Evolutionary conservation across 2,329 filamentous ascomycete genomes (phyloP).

Genomic region (Diplodia corticola): DNA sequence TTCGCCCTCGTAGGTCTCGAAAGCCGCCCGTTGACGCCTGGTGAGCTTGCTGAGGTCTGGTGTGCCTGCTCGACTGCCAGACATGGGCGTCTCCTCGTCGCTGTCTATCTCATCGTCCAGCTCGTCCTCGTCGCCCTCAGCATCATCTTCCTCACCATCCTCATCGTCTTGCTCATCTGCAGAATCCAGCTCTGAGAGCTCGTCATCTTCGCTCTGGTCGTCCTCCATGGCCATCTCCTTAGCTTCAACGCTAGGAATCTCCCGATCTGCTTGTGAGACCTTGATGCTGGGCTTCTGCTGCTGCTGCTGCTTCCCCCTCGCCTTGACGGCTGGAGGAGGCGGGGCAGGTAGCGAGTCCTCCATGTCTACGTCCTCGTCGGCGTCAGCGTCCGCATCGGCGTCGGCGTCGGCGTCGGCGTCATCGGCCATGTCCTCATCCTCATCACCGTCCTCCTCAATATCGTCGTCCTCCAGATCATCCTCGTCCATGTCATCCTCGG

Average conservation of each 20-base stretch:
- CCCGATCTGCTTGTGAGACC: conserved; percentile 31
- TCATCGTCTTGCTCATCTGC: conserved; percentile 43
- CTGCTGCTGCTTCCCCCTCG: conserved; percentile 29
- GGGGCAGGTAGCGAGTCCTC: conserved; percentile 32
- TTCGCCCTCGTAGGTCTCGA: conserved; percentile 53
- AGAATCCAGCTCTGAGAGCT: conserved; percentile 42
- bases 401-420: conserved; percentile 29
- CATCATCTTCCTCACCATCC: conserved; percentile 45
- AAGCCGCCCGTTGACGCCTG: conserved; percentile 63
- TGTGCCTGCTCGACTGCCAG: conserved; percentile 57
- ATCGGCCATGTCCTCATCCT: conserved; percentile 39
- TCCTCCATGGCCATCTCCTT: conserved; percentile 52
- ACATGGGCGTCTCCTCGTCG: conserved; percentile 54
- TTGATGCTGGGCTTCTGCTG: conserved; percentile 42
- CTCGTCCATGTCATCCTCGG: conserved; percentile 44
- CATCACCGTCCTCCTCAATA: conserved; percentile 41
- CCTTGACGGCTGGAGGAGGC: conserved; percentile 25
- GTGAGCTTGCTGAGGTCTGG: conserved; percentile 68
- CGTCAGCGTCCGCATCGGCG: conserved; percentile 26
- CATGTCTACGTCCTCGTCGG: conserved; percentile 26
- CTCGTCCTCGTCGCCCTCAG: conserved; percentile 42
- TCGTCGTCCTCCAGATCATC: conserved; percentile 42
- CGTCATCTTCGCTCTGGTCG: conserved; percentile 48
- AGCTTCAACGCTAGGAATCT: conserved; percentile 42
- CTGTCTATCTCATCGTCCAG: conserved; percentile 48